phyloP scores from a whole-genome alignment of 768 basidiomycete species.

The Melanogaster broomeanus region DNA sequence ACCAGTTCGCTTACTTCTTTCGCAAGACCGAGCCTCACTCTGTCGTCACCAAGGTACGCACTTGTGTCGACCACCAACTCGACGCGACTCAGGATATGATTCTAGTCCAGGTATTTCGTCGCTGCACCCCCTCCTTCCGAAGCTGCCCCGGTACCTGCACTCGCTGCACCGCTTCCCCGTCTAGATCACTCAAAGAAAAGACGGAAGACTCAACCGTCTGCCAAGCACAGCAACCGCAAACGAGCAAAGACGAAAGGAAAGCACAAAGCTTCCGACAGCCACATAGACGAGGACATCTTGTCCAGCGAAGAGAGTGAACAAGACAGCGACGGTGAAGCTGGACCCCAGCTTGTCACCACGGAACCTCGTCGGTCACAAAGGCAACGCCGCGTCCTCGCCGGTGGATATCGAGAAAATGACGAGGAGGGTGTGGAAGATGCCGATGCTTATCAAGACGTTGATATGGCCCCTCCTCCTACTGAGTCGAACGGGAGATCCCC shows the following conservation, averaged over 20 bases:
- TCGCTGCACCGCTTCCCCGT: background rate
- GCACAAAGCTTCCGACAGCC: constrained; percentile 25
- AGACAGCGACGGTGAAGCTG: constrained; percentile 9
- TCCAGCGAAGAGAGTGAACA: constrained; percentile 20
- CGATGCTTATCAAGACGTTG: constrained; percentile 9
- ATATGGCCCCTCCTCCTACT: constrained; percentile 13
- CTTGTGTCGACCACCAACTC: background rate
- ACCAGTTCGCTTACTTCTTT: constrained; percentile 91
- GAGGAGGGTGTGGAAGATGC: constrained; percentile 14
- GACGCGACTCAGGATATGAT: background rate
- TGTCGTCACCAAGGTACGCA: constrained; percentile 74
- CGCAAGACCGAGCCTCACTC: constrained; percentile 82
- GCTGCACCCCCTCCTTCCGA: constrained; percentile 28
- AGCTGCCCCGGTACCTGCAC: constrained; percentile 16
- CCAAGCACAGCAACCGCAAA: constrained; percentile 23
- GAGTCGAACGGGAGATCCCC: background rate
- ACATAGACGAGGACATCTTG: constrained; percentile 27
- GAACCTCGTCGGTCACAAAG: constrained; percentile 34
- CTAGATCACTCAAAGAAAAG: constrained; percentile 18
- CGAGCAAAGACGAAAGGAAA: constrained; percentile 44
- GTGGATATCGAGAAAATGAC: constrained; percentile 27
- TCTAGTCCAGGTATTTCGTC: constrained; percentile 46
- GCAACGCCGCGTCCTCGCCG: constrained; percentile 25
- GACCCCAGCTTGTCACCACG: constrained; percentile 7
- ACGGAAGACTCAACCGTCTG: constrained; percentile 13